A percentile compares a stretch with the other conserved stretches of the same genome.
These are phyloP conservation scores for Coemansia javaensis DNA, from an alignment of 192 early-diverging fungal species.

Conservation along the genomic window DNA sequence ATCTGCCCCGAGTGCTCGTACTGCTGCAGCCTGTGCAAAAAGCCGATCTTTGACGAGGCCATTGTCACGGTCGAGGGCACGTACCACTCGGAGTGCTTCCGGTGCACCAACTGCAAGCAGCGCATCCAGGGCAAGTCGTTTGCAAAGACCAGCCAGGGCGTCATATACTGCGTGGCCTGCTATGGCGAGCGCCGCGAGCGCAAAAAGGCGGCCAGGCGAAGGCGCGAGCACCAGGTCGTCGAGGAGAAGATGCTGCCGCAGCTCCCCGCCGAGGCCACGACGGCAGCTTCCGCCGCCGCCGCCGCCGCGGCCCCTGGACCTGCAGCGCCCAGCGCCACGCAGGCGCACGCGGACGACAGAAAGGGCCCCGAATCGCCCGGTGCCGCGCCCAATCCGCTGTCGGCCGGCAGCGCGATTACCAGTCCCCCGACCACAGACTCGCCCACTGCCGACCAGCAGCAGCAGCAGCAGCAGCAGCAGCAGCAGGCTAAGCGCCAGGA, in stretches of 20 bases:
- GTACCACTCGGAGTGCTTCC: slow-evolving; percentile 77
- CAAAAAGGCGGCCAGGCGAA: slow-evolving; percentile 57
- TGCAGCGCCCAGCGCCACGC: neutral
- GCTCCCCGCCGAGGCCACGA: slow-evolving; percentile 39
- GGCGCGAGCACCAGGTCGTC: slow-evolving; percentile 39
- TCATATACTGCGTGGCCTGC: slow-evolving; percentile 68
- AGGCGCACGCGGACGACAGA: neutral
- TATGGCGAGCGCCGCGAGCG: slow-evolving; percentile 63
- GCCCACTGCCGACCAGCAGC: neutral
- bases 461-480: neutral
- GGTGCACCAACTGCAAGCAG: slow-evolving; percentile 66
- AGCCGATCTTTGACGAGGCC: slow-evolving; percentile 74
- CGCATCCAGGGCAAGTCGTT: slow-evolving; percentile 74
- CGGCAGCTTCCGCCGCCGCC: too few species aligned
- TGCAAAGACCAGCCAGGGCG: slow-evolving; percentile 76
- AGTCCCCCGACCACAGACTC: slow-evolving; percentile 4
- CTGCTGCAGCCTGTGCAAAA: slow-evolving; percentile 66
- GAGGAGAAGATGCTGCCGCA: slow-evolving; percentile 50
- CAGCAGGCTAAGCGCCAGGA: slow-evolving; percentile 4
- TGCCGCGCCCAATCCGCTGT: neutral
- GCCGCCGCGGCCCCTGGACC: slow-evolving; percentile 3
- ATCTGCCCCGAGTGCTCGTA: slow-evolving; percentile 80
- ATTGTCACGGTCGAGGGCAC: slow-evolving; percentile 78
- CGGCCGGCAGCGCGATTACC: slow-evolving; percentile 1
- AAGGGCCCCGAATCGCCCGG: neutral